Base-by-base conservation (phyloP, 352 stramenopile genomes). In the Peronospora destructor region DNA sequence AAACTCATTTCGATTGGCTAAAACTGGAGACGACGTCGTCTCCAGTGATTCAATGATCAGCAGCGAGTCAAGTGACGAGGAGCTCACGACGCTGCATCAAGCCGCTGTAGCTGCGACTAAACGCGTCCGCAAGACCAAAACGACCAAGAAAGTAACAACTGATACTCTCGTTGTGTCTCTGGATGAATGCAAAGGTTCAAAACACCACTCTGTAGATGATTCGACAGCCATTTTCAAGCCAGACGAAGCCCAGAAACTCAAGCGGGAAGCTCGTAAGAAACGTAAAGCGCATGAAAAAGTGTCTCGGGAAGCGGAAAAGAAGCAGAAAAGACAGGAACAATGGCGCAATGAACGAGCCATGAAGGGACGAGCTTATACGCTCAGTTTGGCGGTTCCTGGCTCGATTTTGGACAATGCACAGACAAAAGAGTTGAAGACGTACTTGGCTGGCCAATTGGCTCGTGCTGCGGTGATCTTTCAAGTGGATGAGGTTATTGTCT, bases 401-500 rank as follows among this genome's bases (percentile, higher is more conserved):
- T 97, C 87, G 34, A 93, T 98, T 26, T 68, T 99, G 10, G 93
- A 97, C 55, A 99, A 99, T 64, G 95, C 93, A 29, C 95, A 98
- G 71, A 98, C 91, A 32, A 91, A 88, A 56, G 95, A 98, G 67
- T 80, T 99, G 12, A 93, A 95, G 67, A 98, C 96, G 26, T 94
- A 98, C 46, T 59, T 98, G 36, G 94, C 84, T 0, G 95, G 95
- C 19, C 92, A 98, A 68, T 96, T 99, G 46, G 95, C 95, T 33
- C 91, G 96, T 26, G 95, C 96, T 0, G 93, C 92, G 1, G 90
- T 93, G 17, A 96, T 99, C 56, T 99, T 98, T 74, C 85, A 98
- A 59, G 89, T 98, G 6, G 96, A 99, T 64, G 96, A 99, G 75
- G 91, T 99, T 58, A 73, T 99, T 11, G 93, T 99, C 4, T 98